These are phyloP conservation scores for Urostyla sp. DNA, from an alignment of 73 alveolate species.

Conservation along the genomic window DNA sequence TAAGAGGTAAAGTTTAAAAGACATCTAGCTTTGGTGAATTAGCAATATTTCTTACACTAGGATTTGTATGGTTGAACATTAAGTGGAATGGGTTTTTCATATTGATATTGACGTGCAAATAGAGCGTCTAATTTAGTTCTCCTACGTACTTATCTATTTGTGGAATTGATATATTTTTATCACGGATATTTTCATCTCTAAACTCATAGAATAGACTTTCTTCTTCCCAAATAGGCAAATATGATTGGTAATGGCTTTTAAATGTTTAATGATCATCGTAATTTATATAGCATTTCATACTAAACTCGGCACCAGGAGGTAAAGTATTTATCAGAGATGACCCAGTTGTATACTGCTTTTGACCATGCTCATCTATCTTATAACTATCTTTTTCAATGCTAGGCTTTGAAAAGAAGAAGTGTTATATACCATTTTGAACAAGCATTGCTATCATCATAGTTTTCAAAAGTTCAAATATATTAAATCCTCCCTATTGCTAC, in stretches of 20 bases:
- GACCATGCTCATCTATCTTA: background rate
- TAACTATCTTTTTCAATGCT: background rate
- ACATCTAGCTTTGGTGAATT: background rate
- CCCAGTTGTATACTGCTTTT: background rate
- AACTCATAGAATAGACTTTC: conserved; percentile 40
- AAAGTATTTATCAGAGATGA: background rate
- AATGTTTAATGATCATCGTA: background rate
- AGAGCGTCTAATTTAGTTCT: conserved; percentile 34
- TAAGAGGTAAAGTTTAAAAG: conserved; percentile 24
- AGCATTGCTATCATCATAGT: conserved; percentile 2
- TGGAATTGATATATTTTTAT: conserved; percentile 54
- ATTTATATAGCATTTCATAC: background rate
- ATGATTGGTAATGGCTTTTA: conserved; percentile 10
- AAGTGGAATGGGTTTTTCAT: conserved; percentile 42
- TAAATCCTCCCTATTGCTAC: background rate
- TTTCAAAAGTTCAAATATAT: background rate
- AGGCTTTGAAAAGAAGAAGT: conserved; percentile 26
- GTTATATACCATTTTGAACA: background rate
- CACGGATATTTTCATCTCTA: conserved; percentile 36
- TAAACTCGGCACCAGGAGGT: background rate
- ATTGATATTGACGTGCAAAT: conserved; percentile 54
- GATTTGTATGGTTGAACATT: background rate
- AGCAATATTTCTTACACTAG: background rate
- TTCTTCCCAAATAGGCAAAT: conserved; percentile 54
- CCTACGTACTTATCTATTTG: conserved; percentile 39